phyloP scores from a whole-genome alignment of 1,139 yeast genomes.

The Lodderomyces parapsilosis region DNA sequence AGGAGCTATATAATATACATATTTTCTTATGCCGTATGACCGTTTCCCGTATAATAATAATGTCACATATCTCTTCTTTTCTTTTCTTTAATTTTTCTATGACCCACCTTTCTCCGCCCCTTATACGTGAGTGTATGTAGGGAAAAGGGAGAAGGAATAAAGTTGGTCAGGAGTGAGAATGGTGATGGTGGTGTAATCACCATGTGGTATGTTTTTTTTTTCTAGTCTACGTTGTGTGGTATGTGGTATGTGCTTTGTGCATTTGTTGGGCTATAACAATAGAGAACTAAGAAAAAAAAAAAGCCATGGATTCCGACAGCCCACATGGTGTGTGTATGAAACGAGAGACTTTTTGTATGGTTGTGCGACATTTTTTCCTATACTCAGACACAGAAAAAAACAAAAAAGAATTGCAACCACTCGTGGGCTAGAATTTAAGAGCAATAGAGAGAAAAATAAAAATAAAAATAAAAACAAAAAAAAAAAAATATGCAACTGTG shows the following conservation, averaged over 20 bases:
- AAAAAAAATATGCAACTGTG: neutral
- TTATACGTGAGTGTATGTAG: neutral
- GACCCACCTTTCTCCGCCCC: too few relatives aligned
- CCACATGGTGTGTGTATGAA: neutral
- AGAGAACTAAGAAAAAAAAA: too few relatives aligned
- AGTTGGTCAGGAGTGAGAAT: too few relatives aligned
- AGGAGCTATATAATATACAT: neutral
- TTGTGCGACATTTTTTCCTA: neutral
- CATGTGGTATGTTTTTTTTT: neutral
- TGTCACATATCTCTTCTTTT: neutral
- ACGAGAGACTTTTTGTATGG: neutral
- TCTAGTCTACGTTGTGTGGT: neutral
- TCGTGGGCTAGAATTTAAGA: conserved; percentile 1
- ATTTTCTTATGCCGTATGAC: neutral
- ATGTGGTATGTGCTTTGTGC: neutral
- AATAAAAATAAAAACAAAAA: neutral
- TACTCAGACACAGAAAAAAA: neutral
- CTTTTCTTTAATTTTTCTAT: too few relatives aligned
- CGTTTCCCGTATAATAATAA: neutral
- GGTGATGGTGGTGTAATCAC: too few relatives aligned
- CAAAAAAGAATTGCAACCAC: conserved; percentile 1
- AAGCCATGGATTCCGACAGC: conserved; percentile 1
- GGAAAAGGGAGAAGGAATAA: neutral
- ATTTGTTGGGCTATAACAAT: neutral
- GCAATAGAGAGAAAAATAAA: neutral